Evolutionary conservation across 768 basidiomycete species (phyloP), one percentile per base, ranked within the genome.

Genomic region (Mycena galopus): DNA sequence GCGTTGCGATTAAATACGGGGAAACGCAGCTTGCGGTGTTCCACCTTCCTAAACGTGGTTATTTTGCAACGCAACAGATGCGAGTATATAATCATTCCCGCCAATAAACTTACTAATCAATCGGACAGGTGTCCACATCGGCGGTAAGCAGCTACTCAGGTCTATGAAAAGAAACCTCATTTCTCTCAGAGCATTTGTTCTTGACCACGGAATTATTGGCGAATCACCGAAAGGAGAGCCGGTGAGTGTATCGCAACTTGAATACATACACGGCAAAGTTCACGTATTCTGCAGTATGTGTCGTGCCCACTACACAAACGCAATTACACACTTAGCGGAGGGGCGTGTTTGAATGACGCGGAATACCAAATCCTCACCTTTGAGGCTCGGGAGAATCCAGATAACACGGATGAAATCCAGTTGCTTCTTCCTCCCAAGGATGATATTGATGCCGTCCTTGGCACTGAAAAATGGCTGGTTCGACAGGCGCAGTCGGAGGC

Each of bases 51-150:
- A 81, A 82, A 1, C 83, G 86, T 51, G 89, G 89, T 0, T 87
- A 88, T 75, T 94, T 88, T 77, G 91, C 91, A 1, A 91, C 90
- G 2, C 93, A 94, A 77, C 92, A 93, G 79, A 88, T 92, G 81
- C 79, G 77, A 29, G 65, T 58, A 44, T 29, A 33, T 17, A 47
- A 47, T 59, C 60, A 4, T 58, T 62, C 56, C 68, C 47, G n/a
- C 50, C 68, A 39, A 10, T 50, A 44, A 37, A 33, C 21, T 35
- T 57, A 64, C 55, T 62, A 17, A 35, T 8, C 62, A 33, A n/a
- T 21, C 14, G 27, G 30, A 23, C 32, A 81, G 78, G 80, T 87
- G 85, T 66, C 85, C 85, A 5, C 85, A 85, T 78, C 79, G 81
- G 3, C 74, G 75, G 75, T 75, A 67, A 60, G 51, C 14, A 35